Evolutionary conservation across 148 eudicot genomes (phyloP), one percentile per base, ranked within the genome.

Genomic region (Silene latifolia): DNA sequence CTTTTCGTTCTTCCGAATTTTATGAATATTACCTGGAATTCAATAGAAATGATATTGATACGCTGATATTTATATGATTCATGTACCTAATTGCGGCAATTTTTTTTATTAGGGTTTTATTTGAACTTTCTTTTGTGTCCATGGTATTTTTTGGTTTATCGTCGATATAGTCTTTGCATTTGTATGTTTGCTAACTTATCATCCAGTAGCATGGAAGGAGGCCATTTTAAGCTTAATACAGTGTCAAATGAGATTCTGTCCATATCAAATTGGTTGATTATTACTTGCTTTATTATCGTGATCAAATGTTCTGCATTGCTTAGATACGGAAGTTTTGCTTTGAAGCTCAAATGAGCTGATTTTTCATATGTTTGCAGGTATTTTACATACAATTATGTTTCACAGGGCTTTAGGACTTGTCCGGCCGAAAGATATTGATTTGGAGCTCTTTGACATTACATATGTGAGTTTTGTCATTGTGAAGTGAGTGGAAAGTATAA

Each of bases 391-490:
- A 63, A 81, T 94, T 71, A 83, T 94, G 86, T 94, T 94, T 82
- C 97, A 92, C 78, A 89, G 98, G 77, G 97, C 97, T 78, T 82
- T 90, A 74, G 85, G 81, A 54, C 86, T 82, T 44, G 83, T 85
- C 27, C 72, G 93, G 62, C 98, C 96, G 39, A 95, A 88, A 81
- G 98, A 95, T 63, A 76, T 90, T 60, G 97, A 95, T 82, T 79
- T 92, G 92, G 93, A 95, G 78, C 95, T 95, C 65, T 95, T 92
- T 71, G 98, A 95, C 72, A 89, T 95, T 42, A 95, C 98, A 53
- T 95, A 95, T 79, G 98, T 95, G 81, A 92, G 83, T 83, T 74
- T 9, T 69, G 11, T 35, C 29, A 29, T 69, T 54, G 23, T 51
- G 12, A 64, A 7, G 21, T 9, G 42, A 3, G 0, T 63, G 8